These are phyloP conservation scores for Rhytidhysteron rufulum DNA, from an alignment of 2,329 filamentous ascomycete genomes.

Conservation along the genomic window DNA sequence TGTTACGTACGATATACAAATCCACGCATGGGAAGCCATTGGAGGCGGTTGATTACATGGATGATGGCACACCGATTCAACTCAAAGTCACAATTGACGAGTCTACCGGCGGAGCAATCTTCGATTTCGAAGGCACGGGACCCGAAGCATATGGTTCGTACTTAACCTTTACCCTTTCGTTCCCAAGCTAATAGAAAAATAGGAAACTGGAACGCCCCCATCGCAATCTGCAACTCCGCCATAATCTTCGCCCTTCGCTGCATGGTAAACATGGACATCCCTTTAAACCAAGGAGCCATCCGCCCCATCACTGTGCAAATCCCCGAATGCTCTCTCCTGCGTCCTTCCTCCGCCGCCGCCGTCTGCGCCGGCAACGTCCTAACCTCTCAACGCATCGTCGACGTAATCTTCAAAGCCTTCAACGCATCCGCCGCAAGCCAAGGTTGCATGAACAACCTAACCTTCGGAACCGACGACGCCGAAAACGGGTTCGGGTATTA, in stretches of 20 bases:
- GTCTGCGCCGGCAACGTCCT: slow-evolving; percentile 27
- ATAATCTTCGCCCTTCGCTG: slow-evolving; percentile 24
- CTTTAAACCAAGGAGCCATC: slow-evolving; percentile 32
- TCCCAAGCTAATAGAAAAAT: background rate
- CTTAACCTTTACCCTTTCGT: too few species aligned
- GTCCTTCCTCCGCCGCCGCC: slow-evolving; percentile 21
- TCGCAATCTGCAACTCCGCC: slow-evolving; percentile 34
- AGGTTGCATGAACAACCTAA: slow-evolving; percentile 28
- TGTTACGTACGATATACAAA: slow-evolving; percentile 18
- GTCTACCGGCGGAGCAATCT: slow-evolving; percentile 26
- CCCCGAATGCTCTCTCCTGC: slow-evolving; percentile 23
- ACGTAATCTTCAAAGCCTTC: slow-evolving; percentile 30
- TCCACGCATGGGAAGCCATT: slow-evolving; percentile 15
- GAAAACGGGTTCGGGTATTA: slow-evolving; percentile 28
- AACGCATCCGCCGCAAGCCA: slow-evolving; percentile 25
- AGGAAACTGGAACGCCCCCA: slow-evolving; percentile 40
- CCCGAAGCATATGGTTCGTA: slow-evolving; percentile 29
- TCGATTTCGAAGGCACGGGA: slow-evolving; percentile 42
- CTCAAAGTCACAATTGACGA: slow-evolving; percentile 33
- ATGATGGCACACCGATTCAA: slow-evolving; percentile 36
- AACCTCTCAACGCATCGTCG: slow-evolving; percentile 29
- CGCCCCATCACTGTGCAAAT: slow-evolving; percentile 20
- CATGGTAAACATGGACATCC: slow-evolving; percentile 28
- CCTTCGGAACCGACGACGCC: slow-evolving; percentile 24
- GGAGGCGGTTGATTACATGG: slow-evolving; percentile 36